phyloP scores from a whole-genome alignment of 2,329 filamentous ascomycete genomes.

The Fusarium sp. region DNA sequence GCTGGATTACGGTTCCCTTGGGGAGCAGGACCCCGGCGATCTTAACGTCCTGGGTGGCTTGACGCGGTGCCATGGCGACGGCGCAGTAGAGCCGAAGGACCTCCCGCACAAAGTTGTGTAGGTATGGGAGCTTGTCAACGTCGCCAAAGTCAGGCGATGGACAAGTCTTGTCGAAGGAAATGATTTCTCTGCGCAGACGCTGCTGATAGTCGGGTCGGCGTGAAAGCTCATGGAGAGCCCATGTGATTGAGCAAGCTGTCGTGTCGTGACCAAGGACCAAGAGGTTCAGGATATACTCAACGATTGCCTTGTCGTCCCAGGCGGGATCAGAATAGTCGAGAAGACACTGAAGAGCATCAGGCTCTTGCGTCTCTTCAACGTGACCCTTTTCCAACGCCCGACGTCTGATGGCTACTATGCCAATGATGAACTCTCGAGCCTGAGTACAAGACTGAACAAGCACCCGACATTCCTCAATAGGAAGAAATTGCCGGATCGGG shows the following conservation, averaged over 20 bases:
- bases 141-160: slow-evolving; percentile 30
- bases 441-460: slow-evolving; percentile 49
- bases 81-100: slow-evolving; percentile 58
- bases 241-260: slow-evolving; percentile 57
- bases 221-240: slow-evolving; percentile 57
- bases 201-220: slow-evolving; percentile 52
- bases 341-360: slow-evolving; percentile 50
- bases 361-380: background rate
- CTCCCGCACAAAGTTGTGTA: slow-evolving; percentile 59
- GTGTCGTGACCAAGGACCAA: slow-evolving; percentile 60
- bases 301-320: slow-evolving; percentile 45
- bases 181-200: slow-evolving; percentile 55
- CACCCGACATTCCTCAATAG: slow-evolving; percentile 51
- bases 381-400: slow-evolving; percentile 6
- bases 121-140: slow-evolving; percentile 51
- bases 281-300: slow-evolving; percentile 55
- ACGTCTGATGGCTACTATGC: slow-evolving; percentile 24
- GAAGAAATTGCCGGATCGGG: slow-evolving; percentile 52
- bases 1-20: slow-evolving; percentile 53
- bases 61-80: slow-evolving; percentile 50
- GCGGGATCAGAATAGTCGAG: slow-evolving; percentile 45
- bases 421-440: slow-evolving; percentile 48
- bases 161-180: slow-evolving; percentile 24
- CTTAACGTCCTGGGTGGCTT: slow-evolving; percentile 49
- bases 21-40: slow-evolving; percentile 53